phyloP scores from a whole-genome alignment of 2,329 filamentous ascomycete genomes.

The Verticillium zaregamsianum region DNA sequence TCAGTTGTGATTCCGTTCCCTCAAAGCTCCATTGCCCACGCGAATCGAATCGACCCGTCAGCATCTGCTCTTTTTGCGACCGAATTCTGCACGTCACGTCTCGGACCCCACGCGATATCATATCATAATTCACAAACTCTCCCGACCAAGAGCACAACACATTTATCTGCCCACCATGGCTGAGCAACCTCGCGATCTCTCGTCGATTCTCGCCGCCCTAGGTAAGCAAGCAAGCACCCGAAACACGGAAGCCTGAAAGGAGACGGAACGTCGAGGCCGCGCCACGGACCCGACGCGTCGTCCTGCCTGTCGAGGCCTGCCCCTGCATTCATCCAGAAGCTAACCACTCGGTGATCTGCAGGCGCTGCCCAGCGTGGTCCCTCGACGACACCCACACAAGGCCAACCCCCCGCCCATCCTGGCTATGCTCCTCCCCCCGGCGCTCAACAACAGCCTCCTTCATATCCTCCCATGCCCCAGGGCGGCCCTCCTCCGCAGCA shows the following conservation, averaged over 20 bases:
- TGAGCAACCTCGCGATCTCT: constrained; percentile 34
- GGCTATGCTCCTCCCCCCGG: constrained; percentile 34
- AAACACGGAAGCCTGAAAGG: not conserved
- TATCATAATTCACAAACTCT: not conserved
- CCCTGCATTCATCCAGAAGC: constrained; percentile 14
- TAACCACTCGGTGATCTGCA: constrained; percentile 5
- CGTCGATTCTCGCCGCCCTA: constrained; percentile 45
- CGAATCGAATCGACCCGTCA: not conserved
- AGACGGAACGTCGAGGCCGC: not conserved
- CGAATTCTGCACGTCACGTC: not conserved
- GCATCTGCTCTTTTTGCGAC: not conserved
- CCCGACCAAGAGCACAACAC: not conserved
- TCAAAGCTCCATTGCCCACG: not conserved
- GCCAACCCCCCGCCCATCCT: constrained; percentile 30
- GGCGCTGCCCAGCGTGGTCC: constrained; percentile 41
- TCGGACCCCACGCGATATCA: not conserved
- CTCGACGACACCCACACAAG: constrained; percentile 36
- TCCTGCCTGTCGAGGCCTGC: constrained; percentile 3
- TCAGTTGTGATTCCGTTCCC: not conserved
- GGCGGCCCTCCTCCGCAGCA: constrained; percentile 28
- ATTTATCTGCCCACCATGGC: constrained; percentile 24
- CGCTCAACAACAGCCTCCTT: constrained; percentile 24
- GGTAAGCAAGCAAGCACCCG: constrained; percentile 33
- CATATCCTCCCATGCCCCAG: constrained; percentile 31
- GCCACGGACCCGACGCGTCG: constrained; percentile 5